Conservation (phyloP, 139 green algal genomes). For the Chlamydomonas sphaeroides region DNA sequence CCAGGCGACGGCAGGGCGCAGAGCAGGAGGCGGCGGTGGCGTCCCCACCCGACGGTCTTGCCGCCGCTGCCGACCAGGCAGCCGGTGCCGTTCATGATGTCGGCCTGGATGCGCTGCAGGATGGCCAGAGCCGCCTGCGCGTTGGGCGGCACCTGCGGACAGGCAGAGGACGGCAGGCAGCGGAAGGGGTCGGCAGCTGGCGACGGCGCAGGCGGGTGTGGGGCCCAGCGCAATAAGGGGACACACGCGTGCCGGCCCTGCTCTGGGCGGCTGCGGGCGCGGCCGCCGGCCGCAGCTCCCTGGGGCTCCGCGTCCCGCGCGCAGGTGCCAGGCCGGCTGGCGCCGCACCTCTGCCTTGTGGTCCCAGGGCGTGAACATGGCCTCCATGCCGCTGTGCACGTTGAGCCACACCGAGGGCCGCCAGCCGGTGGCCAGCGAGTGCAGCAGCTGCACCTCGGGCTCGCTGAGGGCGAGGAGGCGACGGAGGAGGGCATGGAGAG, state of each 20-base stretch:
- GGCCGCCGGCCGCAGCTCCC: too few relatives aligned
- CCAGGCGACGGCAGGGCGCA: too few relatives aligned
- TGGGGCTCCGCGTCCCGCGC: too few relatives aligned
- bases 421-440: constrained; percentile 68
- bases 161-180: too few relatives aligned
- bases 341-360: constrained; percentile 65
- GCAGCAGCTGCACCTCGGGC: constrained; percentile 86
- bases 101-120: constrained; percentile 67
- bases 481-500: not conserved
- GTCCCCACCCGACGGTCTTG: constrained; percentile 87
- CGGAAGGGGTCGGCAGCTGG: too few relatives aligned
- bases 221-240: too few relatives aligned
- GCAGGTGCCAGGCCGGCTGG: too few relatives aligned
- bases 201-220: too few relatives aligned
- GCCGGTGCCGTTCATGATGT: constrained; percentile 73
- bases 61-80: constrained; percentile 91
- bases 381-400: constrained; percentile 97
- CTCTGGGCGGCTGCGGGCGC: too few relatives aligned
- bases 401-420: constrained; percentile 94
- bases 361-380: constrained; percentile 97
- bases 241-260: too few relatives aligned
- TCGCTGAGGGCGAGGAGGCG: constrained; percentile 72
- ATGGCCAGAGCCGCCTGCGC: constrained; percentile 68
- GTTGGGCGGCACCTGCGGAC: constrained; percentile 33
- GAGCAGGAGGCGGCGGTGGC: too few relatives aligned